A percentile compares a stretch with the other conserved stretches of the same genome.
These are phyloP conservation scores for Erythrophleum ivorense DNA, from an alignment of 331 rosid genomes.

Conservation along the genomic window DNA sequence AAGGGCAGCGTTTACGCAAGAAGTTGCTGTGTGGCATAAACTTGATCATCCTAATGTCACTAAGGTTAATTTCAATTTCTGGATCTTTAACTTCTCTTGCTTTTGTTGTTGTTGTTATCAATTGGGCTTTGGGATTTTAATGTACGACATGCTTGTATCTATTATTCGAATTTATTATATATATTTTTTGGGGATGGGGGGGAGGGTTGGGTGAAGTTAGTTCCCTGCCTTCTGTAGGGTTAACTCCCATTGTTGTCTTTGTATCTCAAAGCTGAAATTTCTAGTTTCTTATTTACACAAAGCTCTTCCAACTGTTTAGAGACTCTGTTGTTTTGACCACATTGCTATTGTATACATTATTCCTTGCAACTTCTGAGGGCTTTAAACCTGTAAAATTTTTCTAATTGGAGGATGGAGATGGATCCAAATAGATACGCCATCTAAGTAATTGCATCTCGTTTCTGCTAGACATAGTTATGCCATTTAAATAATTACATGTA, in stretches of 20 bases:
- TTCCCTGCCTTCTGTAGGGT: neutral
- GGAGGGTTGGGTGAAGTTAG: neutral
- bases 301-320: neutral
- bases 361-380: slow-evolving; percentile 1
- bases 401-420: slow-evolving; percentile 25
- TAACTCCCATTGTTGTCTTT: slow-evolving; percentile 5
- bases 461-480: slow-evolving; percentile 32
- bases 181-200: neutral
- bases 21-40: slow-evolving; percentile 99
- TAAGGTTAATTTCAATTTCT: slow-evolving; percentile 62
- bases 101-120: neutral
- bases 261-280: neutral
- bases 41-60: slow-evolving; percentile 99
- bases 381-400: slow-evolving; percentile 11
- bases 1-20: slow-evolving; percentile 92
- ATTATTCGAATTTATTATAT: neutral
- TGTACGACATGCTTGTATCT: slow-evolving; percentile 25
- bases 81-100: slow-evolving; percentile 32
- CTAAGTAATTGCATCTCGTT: slow-evolving; percentile 24
- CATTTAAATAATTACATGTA: slow-evolving; percentile 23
- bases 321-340: neutral
- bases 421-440: slow-evolving; percentile 24
- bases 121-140: slow-evolving; percentile 22
- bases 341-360: neutral
- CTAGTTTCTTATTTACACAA: neutral